Base-by-base conservation (phyloP, 1,139 yeast genomes). In the Pichia terricola region DNA sequence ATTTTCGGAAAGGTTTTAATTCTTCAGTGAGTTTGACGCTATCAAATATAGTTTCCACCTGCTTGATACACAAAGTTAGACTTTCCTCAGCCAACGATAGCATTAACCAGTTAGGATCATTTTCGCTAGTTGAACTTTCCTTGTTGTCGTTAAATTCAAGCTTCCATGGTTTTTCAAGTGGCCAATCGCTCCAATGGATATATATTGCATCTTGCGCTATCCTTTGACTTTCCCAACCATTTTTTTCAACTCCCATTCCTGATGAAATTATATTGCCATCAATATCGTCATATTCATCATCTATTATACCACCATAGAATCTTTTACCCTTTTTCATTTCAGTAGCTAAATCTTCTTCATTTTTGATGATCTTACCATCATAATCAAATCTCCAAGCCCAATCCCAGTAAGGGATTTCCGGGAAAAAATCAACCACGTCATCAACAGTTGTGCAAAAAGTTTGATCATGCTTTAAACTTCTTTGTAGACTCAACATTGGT, bases 151-250 rank as follows among this genome's bases (percentile, higher is more conserved):
- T 8, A 30, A 30, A 8, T 30, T 26, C 45, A 4, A 45, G 36
- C 9, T 38, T 39, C 67, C 67, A 63, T 5, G 66, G 66, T 41
- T 63, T 62, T 1, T 62, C 55, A 4, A 63, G 41, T 2, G 67
- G 67, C 44, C 53, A 50, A 45, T 63, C 66, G 28, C 63, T 57
- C 50, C 59, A 63, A 47, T 63, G 66, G n/a, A 63, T 45, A 28
- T 59, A 46, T 42, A 52, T 54, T 5, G 57, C 46, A 47, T 53
- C 64, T 53, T 45, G 57, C 38, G 35, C 55, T 41, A 55, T 65
- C 67, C 38, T n/a, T 26, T 35, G 32, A 26, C 54, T 39, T 6
- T 45, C 47, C 61, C 62, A 59, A 3, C 61, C 61, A 38, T 53
- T 55, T 7, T 41, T 41, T n/a, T 45, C 48, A 28, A 43, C 28